Percentiles rank a stretch among this genome's conserved stretches.
These are phyloP conservation scores for Ilyonectria sp. DNA, from an alignment of 2,329 filamentous ascomycete genomes.

Conservation along the genomic window DNA sequence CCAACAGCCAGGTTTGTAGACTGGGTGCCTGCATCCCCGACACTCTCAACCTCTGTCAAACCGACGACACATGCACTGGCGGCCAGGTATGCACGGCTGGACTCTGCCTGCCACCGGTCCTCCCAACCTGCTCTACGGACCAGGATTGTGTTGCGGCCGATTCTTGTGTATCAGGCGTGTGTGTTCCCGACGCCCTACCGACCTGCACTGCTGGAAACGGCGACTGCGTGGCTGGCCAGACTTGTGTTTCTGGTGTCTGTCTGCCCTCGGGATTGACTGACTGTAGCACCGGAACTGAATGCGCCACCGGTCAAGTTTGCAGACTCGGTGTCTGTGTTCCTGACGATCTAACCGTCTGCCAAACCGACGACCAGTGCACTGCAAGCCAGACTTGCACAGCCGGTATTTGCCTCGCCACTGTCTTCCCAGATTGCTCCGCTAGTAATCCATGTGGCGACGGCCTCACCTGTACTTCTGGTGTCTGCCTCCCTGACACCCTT, in stretches of 20 bases:
- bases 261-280: slow-evolving; percentile 9
- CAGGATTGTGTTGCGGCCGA: slow-evolving; percentile 17
- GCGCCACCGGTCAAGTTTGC: slow-evolving; percentile 11
- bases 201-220: not conserved
- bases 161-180: slow-evolving; percentile 21
- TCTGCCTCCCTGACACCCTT: slow-evolving; percentile 22
- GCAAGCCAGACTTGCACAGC: slow-evolving; percentile 16
- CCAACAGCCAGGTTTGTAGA: slow-evolving; percentile 15
- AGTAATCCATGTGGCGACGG: slow-evolving; percentile 9
- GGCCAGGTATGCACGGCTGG: slow-evolving; percentile 11
- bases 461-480: slow-evolving; percentile 15
- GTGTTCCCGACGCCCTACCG: slow-evolving; percentile 10
- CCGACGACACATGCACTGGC: not conserved
- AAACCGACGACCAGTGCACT: slow-evolving; percentile 6
- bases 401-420: slow-evolving; percentile 17
- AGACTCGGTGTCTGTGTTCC: slow-evolving; percentile 27
- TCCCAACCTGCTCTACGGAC: slow-evolving; percentile 14
- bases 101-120: slow-evolving; percentile 10
- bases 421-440: slow-evolving; percentile 7
- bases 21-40: slow-evolving; percentile 19
- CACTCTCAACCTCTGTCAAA: not conserved
- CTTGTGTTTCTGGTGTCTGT: slow-evolving; percentile 22
- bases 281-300: slow-evolving; percentile 20
- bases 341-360: slow-evolving; percentile 3
- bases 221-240: slow-evolving; percentile 12